phyloP scores from a whole-genome alignment of 1,284 basidiomycete species.

The Microbotryomycetes sp. region DNA sequence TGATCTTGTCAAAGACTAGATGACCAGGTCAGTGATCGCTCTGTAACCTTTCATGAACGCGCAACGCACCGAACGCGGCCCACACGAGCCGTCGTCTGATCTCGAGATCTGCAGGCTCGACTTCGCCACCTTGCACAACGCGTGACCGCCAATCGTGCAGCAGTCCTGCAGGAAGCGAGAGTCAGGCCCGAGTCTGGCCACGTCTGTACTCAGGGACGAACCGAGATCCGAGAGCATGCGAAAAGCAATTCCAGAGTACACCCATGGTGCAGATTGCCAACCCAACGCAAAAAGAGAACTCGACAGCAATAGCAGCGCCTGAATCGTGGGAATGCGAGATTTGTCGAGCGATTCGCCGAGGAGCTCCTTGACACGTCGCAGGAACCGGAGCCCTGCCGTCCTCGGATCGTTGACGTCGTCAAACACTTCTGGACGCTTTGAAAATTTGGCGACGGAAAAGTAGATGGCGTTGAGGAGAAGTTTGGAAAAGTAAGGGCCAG shows the following conservation, averaged over 20 bases:
- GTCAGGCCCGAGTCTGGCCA: not conserved
- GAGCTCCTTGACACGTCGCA: conserved; percentile 34
- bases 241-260: conserved; percentile 37
- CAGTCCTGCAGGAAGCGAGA: not conserved
- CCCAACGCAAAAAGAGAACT: conserved; percentile 37
- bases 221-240: conserved; percentile 38
- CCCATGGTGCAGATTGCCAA: conserved; percentile 35
- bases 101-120: conserved; percentile 24
- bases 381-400: conserved; percentile 35
- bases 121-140: conserved; percentile 30
- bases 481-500: conserved; percentile 36
- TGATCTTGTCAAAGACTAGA: conserved; percentile 38
- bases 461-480: conserved; percentile 38
- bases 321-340: conserved; percentile 36
- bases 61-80: conserved; percentile 35
- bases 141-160: not conserved
- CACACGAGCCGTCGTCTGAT: conserved; percentile 31
- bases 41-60: conserved; percentile 35
- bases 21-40: not conserved
- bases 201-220: not conserved
- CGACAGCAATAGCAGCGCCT: conserved; percentile 36
- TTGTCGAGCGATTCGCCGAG: conserved; percentile 36
- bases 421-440: conserved; percentile 34
- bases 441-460: conserved; percentile 38
- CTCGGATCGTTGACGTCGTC: conserved; percentile 30